Evolutionary conservation across 108 stramenopile genomes (phyloP), one percentile per base, ranked within the genome.

Genomic region (Nitzschia palea): DNA sequence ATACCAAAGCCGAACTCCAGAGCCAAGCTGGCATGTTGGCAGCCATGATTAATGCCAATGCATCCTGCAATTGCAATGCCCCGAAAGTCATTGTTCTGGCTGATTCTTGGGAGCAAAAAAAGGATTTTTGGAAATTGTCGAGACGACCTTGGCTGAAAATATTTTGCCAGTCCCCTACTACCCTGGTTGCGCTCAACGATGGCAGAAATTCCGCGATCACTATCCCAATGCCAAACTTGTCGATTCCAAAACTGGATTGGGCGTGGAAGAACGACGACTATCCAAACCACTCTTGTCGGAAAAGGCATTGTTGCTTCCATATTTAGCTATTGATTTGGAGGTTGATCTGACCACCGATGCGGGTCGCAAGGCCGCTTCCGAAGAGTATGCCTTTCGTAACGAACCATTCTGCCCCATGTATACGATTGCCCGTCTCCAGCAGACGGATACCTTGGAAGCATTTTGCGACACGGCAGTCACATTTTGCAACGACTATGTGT

Each of bases 341-440:
- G 56, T 67, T 1, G 62, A 72, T 32, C 31, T 72, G 42, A 23
- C 44, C 26, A 44, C 52, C 12, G 42, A 54, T 4, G 4, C 25
- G 2, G 56, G 55, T 33, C 47, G 44, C 35, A 54, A 54, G 5
- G 44, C 29, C n/a, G 77, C 59, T 15, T 10, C 6, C 31, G 44
- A 78, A 26, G 77, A 72, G 34, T 65, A 67, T 50, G 70, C 64
- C 34, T 59, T 78, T 6, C 25, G 2, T 22, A 55, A 71, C 36
- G 77, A 78, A 51, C 66, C 69, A 17, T 78, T 78, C 59, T 52
- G 62, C 15, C 77, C 77, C 12, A 55, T 78, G 3, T 47, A 61
- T 30, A 54, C 66, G 27, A 31, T 72, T 59, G 37, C 54, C 14
- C 53, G 50, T 6, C 42, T 72, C 37, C n/a, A 56, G 23, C 33